These are phyloP conservation scores for Fraxinus angustifolia DNA, from an alignment of 305 asterid species.

Conservation along the genomic window DNA sequence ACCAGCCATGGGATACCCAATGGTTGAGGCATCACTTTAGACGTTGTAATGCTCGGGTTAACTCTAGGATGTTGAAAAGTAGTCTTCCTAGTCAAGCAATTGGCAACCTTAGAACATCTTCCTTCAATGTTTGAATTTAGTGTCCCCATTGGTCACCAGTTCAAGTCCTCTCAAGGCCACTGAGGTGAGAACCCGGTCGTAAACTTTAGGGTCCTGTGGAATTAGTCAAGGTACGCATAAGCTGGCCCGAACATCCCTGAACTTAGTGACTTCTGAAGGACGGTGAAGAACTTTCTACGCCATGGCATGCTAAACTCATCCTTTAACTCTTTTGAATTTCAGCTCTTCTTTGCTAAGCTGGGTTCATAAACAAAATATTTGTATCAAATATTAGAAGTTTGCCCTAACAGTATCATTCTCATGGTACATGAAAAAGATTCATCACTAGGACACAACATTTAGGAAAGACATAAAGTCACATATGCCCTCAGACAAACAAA, in stretches of 20 bases:
- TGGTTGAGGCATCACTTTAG: constrained; percentile 44
- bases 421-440: too few species aligned
- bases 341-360: not conserved
- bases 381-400: not conserved
- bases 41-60: constrained; percentile 24
- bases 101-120: constrained; percentile 36
- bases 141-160: too few species aligned
- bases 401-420: not conserved
- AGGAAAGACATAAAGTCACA: not conserved
- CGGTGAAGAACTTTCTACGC: constrained; percentile 43
- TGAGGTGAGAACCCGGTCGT: too few species aligned
- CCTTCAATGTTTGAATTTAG: constrained; percentile 23
- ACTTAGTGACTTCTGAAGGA: constrained; percentile 44
- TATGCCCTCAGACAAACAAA: not conserved
- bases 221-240: too few species aligned
- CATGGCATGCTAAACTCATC: constrained; percentile 43
- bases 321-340: not conserved
- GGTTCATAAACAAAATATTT: not conserved
- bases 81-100: constrained; percentile 29
- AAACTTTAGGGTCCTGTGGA: too few species aligned
- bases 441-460: not conserved
- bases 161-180: too few species aligned
- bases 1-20: constrained; percentile 35
- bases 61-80: constrained; percentile 22
- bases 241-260: not conserved